phyloP scores from a whole-genome alignment of 1,284 basidiomycete genomes.

The Trichosporon coremiiforme region DNA sequence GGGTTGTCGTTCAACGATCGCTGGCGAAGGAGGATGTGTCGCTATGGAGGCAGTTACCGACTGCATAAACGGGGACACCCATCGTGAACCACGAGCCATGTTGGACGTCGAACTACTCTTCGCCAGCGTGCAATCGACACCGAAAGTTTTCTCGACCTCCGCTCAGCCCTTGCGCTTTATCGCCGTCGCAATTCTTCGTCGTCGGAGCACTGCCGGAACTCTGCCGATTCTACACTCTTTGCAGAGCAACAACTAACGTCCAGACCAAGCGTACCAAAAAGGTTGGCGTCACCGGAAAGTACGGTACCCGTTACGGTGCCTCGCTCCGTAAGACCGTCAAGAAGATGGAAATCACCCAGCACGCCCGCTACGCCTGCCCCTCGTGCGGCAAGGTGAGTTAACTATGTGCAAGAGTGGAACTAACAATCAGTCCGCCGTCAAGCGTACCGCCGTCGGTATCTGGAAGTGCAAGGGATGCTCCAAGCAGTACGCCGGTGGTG shows the following conservation, averaged over 20 bases:
- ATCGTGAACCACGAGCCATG: no score
- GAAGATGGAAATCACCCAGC: conserved; percentile 99
- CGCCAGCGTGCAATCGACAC: not conserved
- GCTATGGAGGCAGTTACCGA: not conserved
- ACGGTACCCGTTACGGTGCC: conserved; percentile 99
- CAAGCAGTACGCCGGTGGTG: conserved; percentile 97
- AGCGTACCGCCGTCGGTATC: conserved; percentile 95
- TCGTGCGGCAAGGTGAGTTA: conserved; percentile 89
- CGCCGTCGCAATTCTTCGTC: not conserved
- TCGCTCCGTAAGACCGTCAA: conserved; percentile 90
- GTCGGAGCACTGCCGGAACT: conserved; percentile 7
- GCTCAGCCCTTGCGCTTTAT: not conserved
- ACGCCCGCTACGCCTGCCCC: conserved; percentile 91
- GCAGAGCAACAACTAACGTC: conserved; percentile 19
- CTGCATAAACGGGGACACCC: not conserved
- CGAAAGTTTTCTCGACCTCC: not conserved
- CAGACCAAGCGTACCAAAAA: conserved; percentile 97
- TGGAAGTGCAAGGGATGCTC: conserved; percentile 95
- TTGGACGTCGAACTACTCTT: no score
- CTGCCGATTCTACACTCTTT: not conserved
- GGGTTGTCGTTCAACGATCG: not conserved
- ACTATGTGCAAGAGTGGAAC: conserved; percentile 24
- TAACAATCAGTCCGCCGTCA: conserved; percentile 78
- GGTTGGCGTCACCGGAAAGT: conserved; percentile 99
- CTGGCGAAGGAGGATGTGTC: not conserved